Percentiles rank a stretch among this genome's conserved stretches.
phyloP scores from a whole-genome alignment of 495 filamentous ascomycete genomes.

The Amniculicola lignicola region DNA sequence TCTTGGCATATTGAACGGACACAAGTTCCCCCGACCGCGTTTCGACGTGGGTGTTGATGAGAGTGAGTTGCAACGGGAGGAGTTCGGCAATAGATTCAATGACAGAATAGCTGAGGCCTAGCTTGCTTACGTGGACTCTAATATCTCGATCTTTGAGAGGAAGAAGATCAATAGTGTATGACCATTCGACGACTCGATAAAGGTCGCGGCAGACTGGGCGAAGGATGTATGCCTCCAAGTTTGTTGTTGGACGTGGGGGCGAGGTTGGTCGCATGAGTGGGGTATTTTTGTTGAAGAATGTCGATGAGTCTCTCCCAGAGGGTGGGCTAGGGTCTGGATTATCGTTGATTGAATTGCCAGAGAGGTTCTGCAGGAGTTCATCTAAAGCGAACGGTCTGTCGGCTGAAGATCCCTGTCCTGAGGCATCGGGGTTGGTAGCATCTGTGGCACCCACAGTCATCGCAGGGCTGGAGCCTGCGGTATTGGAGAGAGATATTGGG shows the following conservation, averaged over 20 bases:
- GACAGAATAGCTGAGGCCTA: slow-evolving; percentile 12
- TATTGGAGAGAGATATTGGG: too few species aligned
- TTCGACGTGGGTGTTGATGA: slow-evolving; percentile 3
- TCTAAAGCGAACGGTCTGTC: too few species aligned
- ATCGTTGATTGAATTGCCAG: too few species aligned
- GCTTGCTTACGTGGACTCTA: slow-evolving; percentile 4
- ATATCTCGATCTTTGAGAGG: slow-evolving; percentile 9
- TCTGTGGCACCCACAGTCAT: too few species aligned
- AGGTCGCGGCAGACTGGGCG: background rate
- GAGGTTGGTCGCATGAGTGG: background rate
- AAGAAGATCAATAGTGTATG: slow-evolving; percentile 2
- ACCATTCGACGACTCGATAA: slow-evolving; percentile 2
- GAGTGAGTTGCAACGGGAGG: slow-evolving; percentile 1
- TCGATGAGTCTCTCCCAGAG: background rate
- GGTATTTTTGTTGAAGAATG: background rate
- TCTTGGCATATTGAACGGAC: background rate
- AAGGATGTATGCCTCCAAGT: slow-evolving; percentile 21
- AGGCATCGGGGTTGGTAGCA: too few species aligned
- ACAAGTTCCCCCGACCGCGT: slow-evolving; percentile 7
- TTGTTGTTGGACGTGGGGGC: background rate
- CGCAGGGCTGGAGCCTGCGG: too few species aligned
- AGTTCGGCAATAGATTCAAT: slow-evolving; percentile 17
- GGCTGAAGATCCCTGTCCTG: too few species aligned
- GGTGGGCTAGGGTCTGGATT: background rate
- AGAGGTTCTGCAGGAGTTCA: too few species aligned